Evolutionary conservation across 139 green algal genomes (phyloP), one percentile per base, ranked within the genome.

Genomic region (Chlamydomonas sp.): DNA sequence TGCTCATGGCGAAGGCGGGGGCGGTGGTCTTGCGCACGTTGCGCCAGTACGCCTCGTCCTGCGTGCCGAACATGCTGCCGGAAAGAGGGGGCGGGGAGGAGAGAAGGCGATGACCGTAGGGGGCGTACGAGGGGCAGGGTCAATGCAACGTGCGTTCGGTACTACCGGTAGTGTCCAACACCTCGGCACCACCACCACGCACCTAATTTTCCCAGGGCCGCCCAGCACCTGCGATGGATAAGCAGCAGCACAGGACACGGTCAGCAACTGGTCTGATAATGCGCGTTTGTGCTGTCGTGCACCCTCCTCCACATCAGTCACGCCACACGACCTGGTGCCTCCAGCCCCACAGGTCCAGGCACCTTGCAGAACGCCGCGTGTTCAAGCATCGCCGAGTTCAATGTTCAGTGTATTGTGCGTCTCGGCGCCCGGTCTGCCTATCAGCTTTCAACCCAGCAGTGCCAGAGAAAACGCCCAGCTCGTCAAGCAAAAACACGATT

Each of bases 11-110:
- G 64, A 88, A 88, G 8, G 84, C 84, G 3, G 84, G 84, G 3
- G 84, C 84, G 18, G 84, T 88, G 63, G 84, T 18, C 75, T 88
- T 88, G 62, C 84, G 63, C 61, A 74, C 74, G 64, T 77, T 83
- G 74, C 75, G 84, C 84, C 84, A 88, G 57, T 80, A n/a, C 60
- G 9, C 84, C 75, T 88, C 84, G 20, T 88, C 75, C 10, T 1
- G 16, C 0, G 84, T 88, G 75, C 84, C 84, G 14, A 88, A 88
- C 84, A 87, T 87, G 74, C 83, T 87, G 83, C 0, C 14, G 64
- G 49, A 20, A 31, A 15, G n/a, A 18, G 31, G 4, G 3, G 72
- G n/a, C 3, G 17, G n/a, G 72, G 7, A n/a, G 72, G 72, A 59
- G n/a, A 8, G n/a, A 8, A 60, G 16, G 71, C 20, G 6, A 77